Evolutionary conservation across 2,329 filamentous ascomycete genomes (phyloP), one percentile per base, ranked within the genome.

Genomic region (Alternaria tenuissima): DNA sequence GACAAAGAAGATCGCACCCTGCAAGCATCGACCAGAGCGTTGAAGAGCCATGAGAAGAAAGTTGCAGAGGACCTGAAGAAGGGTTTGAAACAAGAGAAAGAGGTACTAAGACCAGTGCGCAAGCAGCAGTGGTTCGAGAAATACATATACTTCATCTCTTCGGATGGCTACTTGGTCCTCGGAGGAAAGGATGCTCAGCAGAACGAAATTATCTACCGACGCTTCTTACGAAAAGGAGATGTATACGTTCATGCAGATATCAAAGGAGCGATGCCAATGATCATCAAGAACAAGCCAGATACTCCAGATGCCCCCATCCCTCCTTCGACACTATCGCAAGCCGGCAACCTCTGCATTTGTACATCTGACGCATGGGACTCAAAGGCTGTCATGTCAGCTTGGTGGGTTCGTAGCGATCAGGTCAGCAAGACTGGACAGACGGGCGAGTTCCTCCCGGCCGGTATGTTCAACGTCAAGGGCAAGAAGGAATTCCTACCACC

Each of bases 71-170:
- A 97, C 75, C 83, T 98, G 22, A 96, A 92, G 80, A 94, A 93
- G 72, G 90, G 89, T 0, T 79, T 98, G 57, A 97, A 97, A 80
- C 91, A 95, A 74, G 95, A 98, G 79, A 97, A 97, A 77, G 90
- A 93, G 20, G 83, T 96, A 2, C 81, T 98, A 9, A 89, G 94
- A 46, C 93, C 91, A 0, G 90, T 97, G 8, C 87, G 95, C 57
- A 91, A 89, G 72, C 90, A 89, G 66, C 87, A 94, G 71, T 99
- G 95, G 95, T 99, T 97, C 68, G 95, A 99, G 73, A 99, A 99
- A 79, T 99, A 97, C 71, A 83, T 89, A 28, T 98, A 93, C 86
- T 99, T 99, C 80, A 87, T 98, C 68, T 97, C 94, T 0, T 96
- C 93, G 0, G 95, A 99, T 73, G 94, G 94, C 5, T 97, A 98